Evolutionary conservation across 2,329 filamentous ascomycete genomes (phyloP).

Genomic region (Chaetomiaceae sp.): DNA sequence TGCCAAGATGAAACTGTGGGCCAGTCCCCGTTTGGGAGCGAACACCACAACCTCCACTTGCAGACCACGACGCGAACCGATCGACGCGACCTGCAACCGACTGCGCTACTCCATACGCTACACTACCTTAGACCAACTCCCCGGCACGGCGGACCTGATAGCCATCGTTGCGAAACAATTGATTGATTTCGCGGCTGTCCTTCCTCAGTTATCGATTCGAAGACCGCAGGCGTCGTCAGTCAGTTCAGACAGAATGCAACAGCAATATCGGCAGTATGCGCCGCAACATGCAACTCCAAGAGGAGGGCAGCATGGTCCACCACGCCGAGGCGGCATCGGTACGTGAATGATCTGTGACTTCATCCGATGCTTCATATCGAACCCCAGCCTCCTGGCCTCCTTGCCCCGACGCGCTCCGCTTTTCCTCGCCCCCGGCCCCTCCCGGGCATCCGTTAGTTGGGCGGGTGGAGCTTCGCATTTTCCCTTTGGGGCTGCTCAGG

Average conservation of each 20-base stretch:
- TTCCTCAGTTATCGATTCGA: not conserved
- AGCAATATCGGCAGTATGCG: constrained; percentile 25
- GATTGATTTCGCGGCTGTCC: not conserved
- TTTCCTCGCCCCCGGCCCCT: constrained; percentile 12
- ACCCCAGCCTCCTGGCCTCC: constrained; percentile 3
- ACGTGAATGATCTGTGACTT: constrained; percentile 16
- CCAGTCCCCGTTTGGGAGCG: not conserved
- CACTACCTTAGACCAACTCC: too few relatives aligned
- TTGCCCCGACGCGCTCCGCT: constrained; percentile 10
- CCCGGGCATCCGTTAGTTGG: not conserved
- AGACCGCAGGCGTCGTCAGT: too few relatives aligned
- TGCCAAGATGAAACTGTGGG: not conserved
- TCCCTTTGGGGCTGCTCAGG: not conserved
- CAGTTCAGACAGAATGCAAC: constrained; percentile 22
- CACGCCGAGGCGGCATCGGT: constrained; percentile 28
- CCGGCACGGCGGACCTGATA: not conserved
- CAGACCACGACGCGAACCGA: constrained; percentile 24
- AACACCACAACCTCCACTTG: constrained; percentile 19
- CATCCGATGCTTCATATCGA: constrained; percentile 1
- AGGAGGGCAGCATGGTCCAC: constrained; percentile 25
- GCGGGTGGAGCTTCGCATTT: constrained; percentile 11
- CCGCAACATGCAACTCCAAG: constrained; percentile 22
- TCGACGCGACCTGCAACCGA: constrained; percentile 22
- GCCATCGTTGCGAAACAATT: constrained; percentile 4
- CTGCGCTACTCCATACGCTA: not conserved